Base-by-base conservation (phyloP, 495 filamentous ascomycete species). In the Trichoderma gamsii region DNA sequence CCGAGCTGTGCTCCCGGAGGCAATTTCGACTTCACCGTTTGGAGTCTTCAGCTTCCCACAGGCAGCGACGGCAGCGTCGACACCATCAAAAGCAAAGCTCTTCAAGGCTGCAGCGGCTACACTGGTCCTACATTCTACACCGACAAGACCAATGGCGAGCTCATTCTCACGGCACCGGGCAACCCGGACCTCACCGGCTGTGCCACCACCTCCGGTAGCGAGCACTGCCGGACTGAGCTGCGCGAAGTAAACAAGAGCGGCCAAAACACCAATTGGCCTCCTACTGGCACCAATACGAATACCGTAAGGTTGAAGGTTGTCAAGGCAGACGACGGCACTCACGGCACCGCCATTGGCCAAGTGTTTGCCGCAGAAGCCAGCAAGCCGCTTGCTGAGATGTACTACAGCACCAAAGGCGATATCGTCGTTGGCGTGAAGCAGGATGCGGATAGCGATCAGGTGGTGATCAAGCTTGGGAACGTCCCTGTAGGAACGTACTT, bases 191-290 rank as follows among this genome's bases (percentile, higher is more conserved):
- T 70, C 61, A 49, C 76, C 4, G 75, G 74, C 61, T 81, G 79
- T 67, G 76, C 76, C 9, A 79, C 75, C 25, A 79, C 78, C 9
- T 61, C 72, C 13, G 72, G 75, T 67, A 77, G 74, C 71, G 21
- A 73, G 66, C 79, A 81, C 68, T 81, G 79, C 72, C 76, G 79
- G 35, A 81, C 78, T 18, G 79, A 81, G 70, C 69, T 81, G 7
- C 74, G 78, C 4, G 79, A 81, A 68, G 56, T 65, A n/a, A 63
- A 68, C 35, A 41, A 63, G n/a, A 74, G 69, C 25, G 79, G 78
- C 76, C 68, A 72, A 63, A 73, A 78, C 41, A 73, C 71, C 56
- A 71, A 35, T 21, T 64, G 61, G 61, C 3, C 27, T 41, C 61
- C 61, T 41, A 35, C 61, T 49, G 61, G 69, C 8, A 71, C 70